Conservation (phyloP, 1,284 basidiomycete genomes). For the Pyrrhoderma lamaoense region DNA sequence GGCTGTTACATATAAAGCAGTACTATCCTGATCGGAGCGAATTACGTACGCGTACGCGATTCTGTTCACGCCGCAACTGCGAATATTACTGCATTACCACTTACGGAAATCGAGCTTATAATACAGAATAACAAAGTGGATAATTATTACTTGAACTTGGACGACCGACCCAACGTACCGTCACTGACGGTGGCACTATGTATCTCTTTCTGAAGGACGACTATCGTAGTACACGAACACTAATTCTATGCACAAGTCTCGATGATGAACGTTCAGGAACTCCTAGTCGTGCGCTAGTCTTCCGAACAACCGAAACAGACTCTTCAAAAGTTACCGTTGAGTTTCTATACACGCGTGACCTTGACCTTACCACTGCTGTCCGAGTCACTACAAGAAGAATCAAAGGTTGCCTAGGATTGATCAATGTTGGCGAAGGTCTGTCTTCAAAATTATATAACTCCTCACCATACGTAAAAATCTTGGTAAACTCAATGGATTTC, state of each 20-base stretch:
- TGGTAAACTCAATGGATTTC: background rate
- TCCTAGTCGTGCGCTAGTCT: constrained; percentile 58
- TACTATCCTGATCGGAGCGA: background rate
- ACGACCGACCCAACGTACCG: background rate
- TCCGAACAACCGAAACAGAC: constrained; percentile 54
- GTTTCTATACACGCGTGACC: constrained; percentile 65
- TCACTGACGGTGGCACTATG: constrained; percentile 32
- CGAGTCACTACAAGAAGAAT: constrained; percentile 59
- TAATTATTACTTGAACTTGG: too few species aligned
- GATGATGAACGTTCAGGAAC: constrained; percentile 55
- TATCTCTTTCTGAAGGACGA: constrained; percentile 61
- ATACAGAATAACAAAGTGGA: too few species aligned
- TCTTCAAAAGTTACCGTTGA: constrained; percentile 72
- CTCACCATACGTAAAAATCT: background rate
- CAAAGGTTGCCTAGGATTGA: constrained; percentile 78
- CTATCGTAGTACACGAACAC: constrained; percentile 40
- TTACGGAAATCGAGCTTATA: too few species aligned
- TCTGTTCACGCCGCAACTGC: too few species aligned
- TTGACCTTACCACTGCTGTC: constrained; percentile 58
- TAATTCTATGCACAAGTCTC: constrained; percentile 65
- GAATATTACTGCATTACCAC: too few species aligned
- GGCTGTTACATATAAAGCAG: background rate
- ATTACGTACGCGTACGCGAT: background rate
- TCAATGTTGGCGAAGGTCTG: constrained; percentile 61
- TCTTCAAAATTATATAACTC: constrained; percentile 11